Percentiles rank a stretch among this genome's conserved stretches.
These are phyloP conservation scores for Teratosphaeria epicoccoides DNA, from an alignment of 2,329 filamentous ascomycete genomes.

Conservation along the genomic window DNA sequence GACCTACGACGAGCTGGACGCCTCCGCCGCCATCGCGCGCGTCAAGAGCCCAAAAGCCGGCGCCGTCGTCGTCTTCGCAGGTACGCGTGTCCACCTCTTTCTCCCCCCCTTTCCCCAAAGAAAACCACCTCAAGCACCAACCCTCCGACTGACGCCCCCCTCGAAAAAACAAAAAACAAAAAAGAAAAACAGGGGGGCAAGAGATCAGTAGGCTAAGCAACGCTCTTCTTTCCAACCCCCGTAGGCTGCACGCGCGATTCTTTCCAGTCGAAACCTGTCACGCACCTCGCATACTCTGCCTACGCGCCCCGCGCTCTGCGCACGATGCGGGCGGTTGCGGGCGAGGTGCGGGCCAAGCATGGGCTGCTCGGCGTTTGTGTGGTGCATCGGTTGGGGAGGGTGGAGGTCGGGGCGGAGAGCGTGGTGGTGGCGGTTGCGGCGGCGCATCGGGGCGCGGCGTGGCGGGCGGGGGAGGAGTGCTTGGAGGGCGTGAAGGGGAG, in stretches of 20 bases:
- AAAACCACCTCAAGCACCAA: background rate
- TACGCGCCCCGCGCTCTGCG: constrained; percentile 61
- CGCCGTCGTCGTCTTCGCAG: constrained; percentile 66
- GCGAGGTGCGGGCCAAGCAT: constrained; percentile 49
- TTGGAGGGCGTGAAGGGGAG: constrained; percentile 74
- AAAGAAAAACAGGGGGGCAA: constrained; percentile 4
- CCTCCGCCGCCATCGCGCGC: constrained; percentile 47
- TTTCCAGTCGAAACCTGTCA: constrained; percentile 61
- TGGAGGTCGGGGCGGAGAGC: constrained; percentile 86
- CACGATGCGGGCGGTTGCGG: constrained; percentile 56
- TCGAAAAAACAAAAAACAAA: background rate
- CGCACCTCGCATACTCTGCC: constrained; percentile 63
- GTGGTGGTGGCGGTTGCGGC: constrained; percentile 80
- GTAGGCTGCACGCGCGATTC: constrained; percentile 53
- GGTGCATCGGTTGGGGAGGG: constrained; percentile 71
- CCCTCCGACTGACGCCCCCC: background rate
- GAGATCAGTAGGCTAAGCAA: constrained; percentile 19
- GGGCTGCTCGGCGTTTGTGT: constrained; percentile 64
- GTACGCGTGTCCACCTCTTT: constrained; percentile 31
- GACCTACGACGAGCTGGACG: constrained; percentile 51
- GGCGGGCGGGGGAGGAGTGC: constrained; percentile 79
- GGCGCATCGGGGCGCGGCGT: constrained; percentile 73
- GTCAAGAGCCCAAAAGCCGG: constrained; percentile 65
- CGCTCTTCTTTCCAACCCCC: constrained; percentile 13
- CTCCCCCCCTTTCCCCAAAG: background rate